phyloP scores from a whole-genome alignment of 768 basidiomycete genomes.

The Kwoniella mangroviensis region DNA sequence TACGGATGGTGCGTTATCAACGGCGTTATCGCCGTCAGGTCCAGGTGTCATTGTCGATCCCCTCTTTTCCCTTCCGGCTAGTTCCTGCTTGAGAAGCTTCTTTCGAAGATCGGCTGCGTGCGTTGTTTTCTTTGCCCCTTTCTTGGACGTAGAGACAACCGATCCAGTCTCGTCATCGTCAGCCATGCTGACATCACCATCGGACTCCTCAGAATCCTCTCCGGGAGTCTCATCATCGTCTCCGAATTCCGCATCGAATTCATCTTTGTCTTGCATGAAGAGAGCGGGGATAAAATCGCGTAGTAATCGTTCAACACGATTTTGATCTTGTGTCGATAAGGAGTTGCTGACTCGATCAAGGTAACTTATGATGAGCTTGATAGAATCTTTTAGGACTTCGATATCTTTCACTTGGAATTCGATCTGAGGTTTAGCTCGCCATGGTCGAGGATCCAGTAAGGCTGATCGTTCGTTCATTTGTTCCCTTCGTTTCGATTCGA shows the following conservation, averaged over 20 bases:
- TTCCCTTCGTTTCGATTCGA: slow-evolving; percentile 56
- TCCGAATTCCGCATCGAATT: slow-evolving; percentile 60
- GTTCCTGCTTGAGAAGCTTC: slow-evolving; percentile 75
- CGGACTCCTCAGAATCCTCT: slow-evolving; percentile 67
- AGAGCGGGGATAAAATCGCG: slow-evolving; percentile 80
- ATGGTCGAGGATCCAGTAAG: slow-evolving; percentile 54
- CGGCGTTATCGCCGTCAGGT: slow-evolving; percentile 33
- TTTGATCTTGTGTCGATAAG: slow-evolving; percentile 73
- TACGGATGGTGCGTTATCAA: slow-evolving; percentile 42
- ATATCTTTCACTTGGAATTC: slow-evolving; percentile 79
- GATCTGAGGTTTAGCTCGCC: slow-evolving; percentile 71
- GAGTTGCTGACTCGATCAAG: slow-evolving; percentile 78
- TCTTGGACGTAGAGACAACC: slow-evolving; percentile 21
- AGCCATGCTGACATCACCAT: slow-evolving; percentile 60
- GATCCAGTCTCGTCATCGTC: slow-evolving; percentile 52
- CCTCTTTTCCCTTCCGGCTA: slow-evolving; percentile 54
- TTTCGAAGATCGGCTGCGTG: slow-evolving; percentile 73
- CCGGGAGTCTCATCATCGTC: slow-evolving; percentile 61
- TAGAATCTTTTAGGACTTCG: slow-evolving; percentile 77
- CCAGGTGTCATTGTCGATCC: slow-evolving; percentile 43
- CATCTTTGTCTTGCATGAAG: slow-evolving; percentile 64
- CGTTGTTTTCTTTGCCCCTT: slow-evolving; percentile 48
- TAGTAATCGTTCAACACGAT: slow-evolving; percentile 81
- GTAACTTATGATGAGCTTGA: slow-evolving; percentile 88
- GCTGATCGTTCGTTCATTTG: slow-evolving; percentile 56